A percentile compares a stretch with the other conserved stretches of the same genome.
phyloP scores from a whole-genome alignment of 2,329 filamentous ascomycete species.

The Colletotrichum sp. region DNA sequence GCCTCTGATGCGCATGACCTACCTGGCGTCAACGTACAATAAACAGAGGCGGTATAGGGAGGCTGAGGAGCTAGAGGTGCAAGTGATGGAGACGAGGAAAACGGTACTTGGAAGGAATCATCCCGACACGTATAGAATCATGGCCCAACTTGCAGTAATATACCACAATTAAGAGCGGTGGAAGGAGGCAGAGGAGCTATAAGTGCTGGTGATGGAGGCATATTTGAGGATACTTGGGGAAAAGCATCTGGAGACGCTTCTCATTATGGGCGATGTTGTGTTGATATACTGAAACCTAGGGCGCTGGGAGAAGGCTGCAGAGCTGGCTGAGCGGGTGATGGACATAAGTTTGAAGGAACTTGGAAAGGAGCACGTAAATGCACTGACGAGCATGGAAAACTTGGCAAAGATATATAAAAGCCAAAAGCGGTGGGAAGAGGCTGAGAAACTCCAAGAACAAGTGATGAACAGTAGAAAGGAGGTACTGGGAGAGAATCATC shows the following conservation, averaged over 20 bases:
- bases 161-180: background rate
- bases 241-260: background rate
- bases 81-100: background rate
- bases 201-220: background rate
- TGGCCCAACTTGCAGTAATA: background rate
- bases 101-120: background rate
- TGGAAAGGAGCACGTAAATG: background rate
- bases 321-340: background rate
- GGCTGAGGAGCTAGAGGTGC: background rate
- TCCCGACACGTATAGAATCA: background rate
- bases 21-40: rapidly evolving
- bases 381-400: background rate
- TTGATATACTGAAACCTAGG: rapidly evolving
- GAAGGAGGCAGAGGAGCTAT: background rate
- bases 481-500: background rate
- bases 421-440: background rate
- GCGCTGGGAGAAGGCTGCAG: background rate
- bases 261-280: rapidly evolving
- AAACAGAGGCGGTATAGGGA: rapidly evolving
- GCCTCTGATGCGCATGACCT: rapidly evolving
- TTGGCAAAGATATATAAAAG: rapidly evolving
- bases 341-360: background rate
- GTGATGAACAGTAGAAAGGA: rapidly evolving
- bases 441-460: background rate
- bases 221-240: background rate